Base-by-base conservation (phyloP, 202 grass and related monocot genomes). In the Sporobolus alterniflorus region DNA sequence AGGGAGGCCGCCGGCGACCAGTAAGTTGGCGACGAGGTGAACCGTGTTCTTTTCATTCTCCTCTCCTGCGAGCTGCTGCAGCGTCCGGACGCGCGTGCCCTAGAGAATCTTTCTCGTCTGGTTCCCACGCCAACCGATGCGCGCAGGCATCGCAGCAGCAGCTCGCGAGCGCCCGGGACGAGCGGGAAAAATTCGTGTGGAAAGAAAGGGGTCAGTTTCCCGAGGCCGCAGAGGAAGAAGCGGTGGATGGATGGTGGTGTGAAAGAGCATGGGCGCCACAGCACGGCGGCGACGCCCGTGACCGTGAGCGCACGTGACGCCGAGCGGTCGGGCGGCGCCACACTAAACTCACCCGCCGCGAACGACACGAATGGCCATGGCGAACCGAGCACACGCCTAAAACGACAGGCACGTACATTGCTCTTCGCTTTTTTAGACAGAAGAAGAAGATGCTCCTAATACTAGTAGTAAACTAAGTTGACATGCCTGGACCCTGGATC, bases 361-460 rank as follows among this genome's bases (percentile, higher is more conserved):
- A n/a, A 3, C 41, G 25, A 62, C 24, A 41, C 5, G 2, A 39
- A 64, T 29, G 44, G 46, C 44, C 34, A 46, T 39, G 30, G 42
- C 16, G 17, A 68, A 25, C 61, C 16, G 17, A 68, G 34, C 61
- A 34, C 64, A 84, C 64, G 82, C 29, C 44, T 44, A 46, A 83
- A 56, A 67, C 51, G 65, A 71, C 74, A 71, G 12, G 62, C 39
- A 15, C 59, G 26, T 14, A 16, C 4, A 8, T 29, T 59, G 59
- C 59, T 16, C 5, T 24, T 61, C 11, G 3, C 1, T 30, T 64
- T 59, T 57, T 54, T 9, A 3, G 1, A 56, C 3, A 0, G 12
- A 1, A 57, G 50, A 30, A 32, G 30, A 64, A 17, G 14, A 28
- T 33, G 26, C 36, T 39, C n/a, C n/a, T n/a, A n/a, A n/a, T n/a